Percentiles rank a stretch among this genome's conserved stretches.
Conservation (phyloP, 306 rosid species). For the Fragaria ananassa region DNA sequence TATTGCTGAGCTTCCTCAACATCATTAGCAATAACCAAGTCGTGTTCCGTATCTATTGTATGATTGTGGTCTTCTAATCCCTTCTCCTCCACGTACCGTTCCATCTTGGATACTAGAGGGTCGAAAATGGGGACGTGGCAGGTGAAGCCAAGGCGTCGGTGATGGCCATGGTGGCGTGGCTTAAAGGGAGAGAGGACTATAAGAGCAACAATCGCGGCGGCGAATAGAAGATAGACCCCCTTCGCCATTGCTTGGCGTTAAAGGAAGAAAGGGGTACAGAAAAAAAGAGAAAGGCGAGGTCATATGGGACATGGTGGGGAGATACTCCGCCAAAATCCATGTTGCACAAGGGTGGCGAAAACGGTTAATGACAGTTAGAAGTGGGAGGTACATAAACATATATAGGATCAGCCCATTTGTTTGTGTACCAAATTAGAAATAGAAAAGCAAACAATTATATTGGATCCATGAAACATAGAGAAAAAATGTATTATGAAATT, state of each 20-base stretch:
- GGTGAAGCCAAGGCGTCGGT: slow-evolving; percentile 56
- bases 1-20: slow-evolving; percentile 30
- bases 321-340: not conserved
- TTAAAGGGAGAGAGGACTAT: slow-evolving; percentile 26
- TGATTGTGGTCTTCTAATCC: not conserved
- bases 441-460: too few relatives aligned
- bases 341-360: slow-evolving; percentile 25
- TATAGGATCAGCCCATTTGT: not conserved
- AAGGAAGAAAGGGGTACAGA: not conserved
- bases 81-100: slow-evolving; percentile 20
- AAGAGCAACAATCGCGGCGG: slow-evolving; percentile 55
- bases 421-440: not conserved
- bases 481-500: too few relatives aligned
- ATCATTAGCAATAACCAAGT: slow-evolving; percentile 3
- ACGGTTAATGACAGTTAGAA: slow-evolving; percentile 32
- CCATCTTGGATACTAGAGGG: slow-evolving; percentile 39
- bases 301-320: slow-evolving; percentile 10
- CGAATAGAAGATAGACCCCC: slow-evolving; percentile 50
- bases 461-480: too few relatives aligned
- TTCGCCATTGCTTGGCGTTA: slow-evolving; percentile 44
- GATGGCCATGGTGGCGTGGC: not conserved
- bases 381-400: slow-evolving; percentile 18
- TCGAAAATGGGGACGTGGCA: slow-evolving; percentile 37
- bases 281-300: not conserved
- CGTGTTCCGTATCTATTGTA: not conserved